Evolutionary conservation across 192 early-diverging fungal genomes (phyloP), one percentile per base, ranked within the genome.

Genomic region (Coemansia sp.): DNA sequence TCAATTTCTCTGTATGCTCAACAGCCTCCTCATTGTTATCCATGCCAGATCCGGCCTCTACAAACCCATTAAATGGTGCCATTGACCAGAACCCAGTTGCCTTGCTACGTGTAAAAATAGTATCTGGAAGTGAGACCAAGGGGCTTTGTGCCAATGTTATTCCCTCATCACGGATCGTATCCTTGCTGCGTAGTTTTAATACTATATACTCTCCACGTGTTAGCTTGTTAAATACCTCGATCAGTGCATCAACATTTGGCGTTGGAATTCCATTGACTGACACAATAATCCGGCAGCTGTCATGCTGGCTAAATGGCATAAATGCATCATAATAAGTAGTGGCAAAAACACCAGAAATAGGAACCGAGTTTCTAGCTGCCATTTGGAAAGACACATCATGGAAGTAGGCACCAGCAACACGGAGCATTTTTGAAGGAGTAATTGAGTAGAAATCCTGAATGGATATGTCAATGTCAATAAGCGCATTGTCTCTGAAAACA

Each of bases 381-480:
- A 90, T 64, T 42, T 90, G 86, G 60, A 88, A 87, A 0, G 86
- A 89, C 24, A 92, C 55, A 50, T 89, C 82, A 68, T 90, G 85
- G 27, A 92, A 69, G 50, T 84, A 83, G 23, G 85, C 87, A 25
- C 89, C 89, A 39, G 92, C 94, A 24, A 95, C 83, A 32, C 90
- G 84, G 1, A 97, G 78, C 69, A 89, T 89, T 42, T 86, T 73
- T 67, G 91, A 82, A 0, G 95, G 94, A 7, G 93, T 96, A 48
- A 90, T 84, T 5, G 77, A 71, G 48, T 88, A 88, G 24, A 92
- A 52, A 63, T 92, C 87, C 64, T 88, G 86, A 0, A 89, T 85
- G 9, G 39, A 55, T 9, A 88, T 24, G 14, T 62, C 62, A 18
- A 85, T 63, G 1, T 74, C 71, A 18, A 57, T 56, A 18, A 84